Base-by-base conservation (phyloP, 164 flowering plant genomes). In the Sedum album region DNA sequence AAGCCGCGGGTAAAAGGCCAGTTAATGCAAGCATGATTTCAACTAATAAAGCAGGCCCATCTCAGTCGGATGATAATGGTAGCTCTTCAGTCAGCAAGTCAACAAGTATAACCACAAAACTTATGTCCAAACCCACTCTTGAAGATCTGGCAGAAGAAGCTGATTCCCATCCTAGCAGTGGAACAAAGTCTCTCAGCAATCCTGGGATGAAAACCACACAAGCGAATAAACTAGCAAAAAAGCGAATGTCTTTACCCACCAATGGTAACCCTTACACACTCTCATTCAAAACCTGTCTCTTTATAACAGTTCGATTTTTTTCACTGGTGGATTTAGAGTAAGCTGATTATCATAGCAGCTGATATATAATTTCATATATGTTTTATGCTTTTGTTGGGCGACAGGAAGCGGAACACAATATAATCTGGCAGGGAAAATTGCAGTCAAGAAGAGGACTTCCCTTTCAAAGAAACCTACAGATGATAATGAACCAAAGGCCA, bases 231-330 rank as follows among this genome's bases (percentile, higher is more conserved):
- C 79, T 66, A 68, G 80, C 78, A 73, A 89, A 85, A 82, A 88
- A 86, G 75, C 82, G 96, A 31, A 57, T 88, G 61, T 95, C 97
- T 72, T 76, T 95, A 65, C 93, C 97, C 31, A 80, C 74, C 70
- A 79, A 51, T 61, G 88, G 97, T 94, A n/a, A 49, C 75, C 86
- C 70, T 46, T 48, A 20, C 31, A 8, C 31, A 2, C 55, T n/a
- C 63, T 23, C 74, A 67, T 65, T 46, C 57, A 68, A 13, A 26
- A 28, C 7, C 0, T 44, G 17, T 44, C 15, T 11, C 48, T 44
- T 4, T 7, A 44, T 3, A 44, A 44, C 15, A 17, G 1, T 44
- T 44, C 17, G 48, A 18, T 2, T 44, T 4, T 11, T 44, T 44
- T 44, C 2, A 44, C 48, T 44, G 11, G 38, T 35, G 18, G 17